Base-by-base conservation (phyloP, 2,329 filamentous ascomycete genomes). In the Xylariaceae sp. region DNA sequence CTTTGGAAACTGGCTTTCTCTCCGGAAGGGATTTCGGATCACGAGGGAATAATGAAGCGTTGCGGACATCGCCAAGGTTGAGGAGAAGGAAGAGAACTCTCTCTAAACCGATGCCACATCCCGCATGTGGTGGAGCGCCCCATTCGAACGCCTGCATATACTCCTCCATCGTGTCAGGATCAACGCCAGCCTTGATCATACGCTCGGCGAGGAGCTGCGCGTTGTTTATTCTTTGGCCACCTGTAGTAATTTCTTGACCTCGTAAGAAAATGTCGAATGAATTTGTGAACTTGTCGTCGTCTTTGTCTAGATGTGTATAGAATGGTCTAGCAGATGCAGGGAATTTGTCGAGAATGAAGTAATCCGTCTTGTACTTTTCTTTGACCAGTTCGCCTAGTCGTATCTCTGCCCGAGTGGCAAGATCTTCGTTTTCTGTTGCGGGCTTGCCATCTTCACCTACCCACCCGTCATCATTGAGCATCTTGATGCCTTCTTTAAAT, bases 181-280 rank as follows among this genome's bases (percentile, higher is more conserved):
- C 77, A 47, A 96, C 84, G 48, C 88, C 88, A 38, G 80, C 76
- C 38, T 79, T 78, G 48, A 77, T 75, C 86, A 96, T 90, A 61
- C 85, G 87, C 57, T 85, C 77, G 36, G 84, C 77, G n/a, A 96
- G 74, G 61, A 87, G 77, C 4, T 75, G 69, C 0, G 86, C 78
- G 50, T 93, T 83, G 64, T 96, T 87, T 52, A 96, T 94, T 79
- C 91, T 89, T 67, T 96, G 91, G 6, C 91, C 91, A 56, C 91
- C 91, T 1, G 88, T 92, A 37, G 92, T 83, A 46, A 96, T 93
- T 65, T 96, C 91, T 61, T 96, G 91, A 1, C 91, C 91, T 22
- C 91, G 85, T 35, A 95, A 78, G 69, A 96, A 96, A 47, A 96
- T 94, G 64, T 96, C 91, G 58, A 95, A 96, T 0, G 91, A 95